Evolutionary conservation across 2,329 filamentous ascomycete genomes (phyloP).

Genomic region (Pseudogymnoascus sp.): DNA sequence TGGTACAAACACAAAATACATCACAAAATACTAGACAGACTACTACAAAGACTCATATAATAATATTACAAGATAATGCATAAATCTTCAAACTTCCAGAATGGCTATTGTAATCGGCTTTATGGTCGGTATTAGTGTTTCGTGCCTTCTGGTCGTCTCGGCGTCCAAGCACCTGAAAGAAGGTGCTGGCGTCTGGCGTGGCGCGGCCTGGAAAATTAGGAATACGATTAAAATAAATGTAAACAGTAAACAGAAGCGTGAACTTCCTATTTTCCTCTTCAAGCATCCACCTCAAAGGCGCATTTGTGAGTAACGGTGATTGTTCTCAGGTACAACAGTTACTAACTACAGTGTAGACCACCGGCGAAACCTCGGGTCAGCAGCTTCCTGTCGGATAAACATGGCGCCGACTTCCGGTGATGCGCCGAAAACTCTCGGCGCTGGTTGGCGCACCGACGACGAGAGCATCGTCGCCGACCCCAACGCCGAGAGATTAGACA

Average conservation of each 20-base stretch:
- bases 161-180: neutral
- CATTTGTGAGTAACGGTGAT: neutral
- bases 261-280: neutral
- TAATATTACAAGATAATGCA: neutral
- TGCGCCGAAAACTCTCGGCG: neutral
- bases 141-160: neutral
- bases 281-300: neutral
- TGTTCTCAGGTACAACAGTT: neutral
- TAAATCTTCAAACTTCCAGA: neutral
- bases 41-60: neutral
- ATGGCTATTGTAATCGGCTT: neutral
- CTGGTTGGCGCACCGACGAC: neutral
- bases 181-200: neutral
- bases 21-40: neutral
- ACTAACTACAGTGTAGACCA: neutral
- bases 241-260: neutral
- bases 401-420: neutral
- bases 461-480: neutral
- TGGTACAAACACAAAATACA: neutral
- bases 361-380: neutral
- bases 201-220: slow-evolving; percentile 1
- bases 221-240: neutral
- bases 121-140: too few relatives aligned
- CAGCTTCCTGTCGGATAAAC: neutral
- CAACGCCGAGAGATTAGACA: neutral